Evolutionary conservation across 2,329 filamentous ascomycete genomes (phyloP).

Genomic region (Pseudopyrenochaeta lycopersici): DNA sequence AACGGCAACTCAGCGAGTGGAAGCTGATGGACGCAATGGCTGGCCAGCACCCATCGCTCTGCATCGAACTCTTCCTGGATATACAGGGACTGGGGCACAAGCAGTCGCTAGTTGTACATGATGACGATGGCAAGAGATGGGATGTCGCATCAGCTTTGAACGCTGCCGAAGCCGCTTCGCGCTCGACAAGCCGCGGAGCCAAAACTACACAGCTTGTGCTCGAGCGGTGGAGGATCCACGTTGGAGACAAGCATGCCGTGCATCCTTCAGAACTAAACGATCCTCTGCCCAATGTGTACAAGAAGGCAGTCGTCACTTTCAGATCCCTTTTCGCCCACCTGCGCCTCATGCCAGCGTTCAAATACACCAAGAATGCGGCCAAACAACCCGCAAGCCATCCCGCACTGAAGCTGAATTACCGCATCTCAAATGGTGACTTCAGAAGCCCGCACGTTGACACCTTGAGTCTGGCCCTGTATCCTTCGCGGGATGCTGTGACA

Average conservation of each 20-base stretch:
- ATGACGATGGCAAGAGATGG: slow-evolving; percentile 91
- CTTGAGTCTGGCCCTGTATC: slow-evolving; percentile 74
- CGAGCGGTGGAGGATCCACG: slow-evolving; percentile 88
- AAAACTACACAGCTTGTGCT: slow-evolving; percentile 77
- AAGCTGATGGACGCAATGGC: slow-evolving; percentile 79
- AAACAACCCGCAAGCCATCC: slow-evolving; percentile 72
- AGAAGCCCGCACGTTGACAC: slow-evolving; percentile 69
- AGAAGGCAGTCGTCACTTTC: slow-evolving; percentile 95
- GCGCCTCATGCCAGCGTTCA: slow-evolving; percentile 86
- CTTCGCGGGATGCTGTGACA: slow-evolving; percentile 61
- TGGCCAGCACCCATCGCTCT: slow-evolving; percentile 80
- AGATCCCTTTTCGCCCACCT: slow-evolving; percentile 85
- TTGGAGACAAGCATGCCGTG: slow-evolving; percentile 67
- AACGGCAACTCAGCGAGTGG: slow-evolving; percentile 83
- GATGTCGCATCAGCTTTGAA: slow-evolving; percentile 87
- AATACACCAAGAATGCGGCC: slow-evolving; percentile 77
- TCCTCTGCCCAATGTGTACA: slow-evolving; percentile 87
- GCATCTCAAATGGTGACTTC: slow-evolving; percentile 72
- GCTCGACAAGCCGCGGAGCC: slow-evolving; percentile 58
- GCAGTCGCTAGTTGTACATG: slow-evolving; percentile 86
- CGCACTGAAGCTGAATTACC: slow-evolving; percentile 78
- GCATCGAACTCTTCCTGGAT: slow-evolving; percentile 91
- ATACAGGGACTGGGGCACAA: slow-evolving; percentile 79
- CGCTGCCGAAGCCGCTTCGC: slow-evolving; percentile 60
- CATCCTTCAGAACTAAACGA: slow-evolving; percentile 66